Percentiles rank a stretch among this genome's conserved stretches.
Evolutionary conservation across 495 filamentous ascomycete genomes (phyloP).

Genomic region (Cairneyella variabilis): DNA sequence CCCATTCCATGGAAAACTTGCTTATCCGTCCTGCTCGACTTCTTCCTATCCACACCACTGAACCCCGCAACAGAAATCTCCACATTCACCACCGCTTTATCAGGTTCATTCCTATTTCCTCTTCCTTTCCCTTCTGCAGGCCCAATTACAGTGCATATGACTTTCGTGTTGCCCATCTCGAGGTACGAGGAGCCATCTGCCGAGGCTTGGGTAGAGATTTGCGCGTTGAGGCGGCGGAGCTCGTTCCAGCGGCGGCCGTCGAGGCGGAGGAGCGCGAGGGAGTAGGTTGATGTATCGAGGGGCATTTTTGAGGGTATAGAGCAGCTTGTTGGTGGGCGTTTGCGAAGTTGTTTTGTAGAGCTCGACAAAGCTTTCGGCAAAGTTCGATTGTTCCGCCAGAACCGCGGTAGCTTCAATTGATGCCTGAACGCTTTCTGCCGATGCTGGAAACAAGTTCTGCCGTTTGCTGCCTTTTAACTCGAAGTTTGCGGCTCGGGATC

Average conservation of each 20-base stretch:
- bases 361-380: too few species aligned
- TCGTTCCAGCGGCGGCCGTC: constrained; percentile 98
- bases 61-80: constrained; percentile 86
- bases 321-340: too few species aligned
- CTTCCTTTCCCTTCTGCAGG: constrained; percentile 64
- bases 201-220: constrained; percentile 85
- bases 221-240: constrained; percentile 80
- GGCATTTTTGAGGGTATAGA: too few species aligned
- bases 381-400: too few species aligned
- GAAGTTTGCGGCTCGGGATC: too few species aligned
- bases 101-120: constrained; percentile 34
- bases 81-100: constrained; percentile 65
- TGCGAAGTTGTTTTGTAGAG: too few species aligned
- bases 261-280: constrained; percentile 79
- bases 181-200: constrained; percentile 89
- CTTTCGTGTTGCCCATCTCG: constrained; percentile 93
- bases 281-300: constrained; percentile 86
- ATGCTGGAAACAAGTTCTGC: too few species aligned
- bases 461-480: too few species aligned
- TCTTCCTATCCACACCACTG: constrained; percentile 79
- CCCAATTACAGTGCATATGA: constrained; percentile 87
- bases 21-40: constrained; percentile 71
- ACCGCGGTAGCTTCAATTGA: too few species aligned
- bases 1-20: too few species aligned
- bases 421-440: too few species aligned